Evolutionary conservation across 495 filamentous ascomycete genomes (phyloP), one percentile per base, ranked within the genome.

Genomic region (Tuber melanosporum): DNA sequence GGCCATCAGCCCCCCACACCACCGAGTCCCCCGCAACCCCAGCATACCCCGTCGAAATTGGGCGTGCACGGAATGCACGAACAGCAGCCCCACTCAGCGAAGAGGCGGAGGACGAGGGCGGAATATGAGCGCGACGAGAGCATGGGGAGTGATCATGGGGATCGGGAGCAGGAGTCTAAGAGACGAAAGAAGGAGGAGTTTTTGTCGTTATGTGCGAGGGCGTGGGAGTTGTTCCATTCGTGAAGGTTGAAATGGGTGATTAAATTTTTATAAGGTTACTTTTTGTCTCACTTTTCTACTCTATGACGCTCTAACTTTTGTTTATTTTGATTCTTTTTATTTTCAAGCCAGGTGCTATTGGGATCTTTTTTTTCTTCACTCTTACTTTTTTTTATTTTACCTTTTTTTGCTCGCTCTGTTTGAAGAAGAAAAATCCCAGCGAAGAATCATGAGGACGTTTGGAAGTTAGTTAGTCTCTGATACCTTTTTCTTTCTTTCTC

Each of bases 191-290:
- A 94, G 84, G 94, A 97, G 70, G 95, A 99, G 82, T 99, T 99
- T 83, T 85, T 99, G 78, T 86, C 88, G 71, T 85, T 98, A 66
- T 99, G 95, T 82, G 90, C 91, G 72, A 87, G 93, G 81, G 95
- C 95, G 41, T 99, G 95, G 95, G 95, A 99, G 86, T 83, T 99
- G 73, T 96, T 99, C 84, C 95, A 98, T 86, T 97, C 94, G 72
- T 99, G 75, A 82, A 70, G 49, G 49, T 7, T 57, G 22, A 57
- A 57, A n/a, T 66, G 26, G 57, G 57, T 5, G 57, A 6, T 66
- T 32, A 66, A 66, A 66, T 66, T 66, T 66, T 66, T n/a, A 66
- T 66, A 66, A 4, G 57, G 26, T 32, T 26, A 3, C 9, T 32
- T 32, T 12, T 62, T 14, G 4, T 32, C 9, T 62, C 26, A 32